phyloP scores from a whole-genome alignment of 768 basidiomycete genomes.

The Russula foetens region DNA sequence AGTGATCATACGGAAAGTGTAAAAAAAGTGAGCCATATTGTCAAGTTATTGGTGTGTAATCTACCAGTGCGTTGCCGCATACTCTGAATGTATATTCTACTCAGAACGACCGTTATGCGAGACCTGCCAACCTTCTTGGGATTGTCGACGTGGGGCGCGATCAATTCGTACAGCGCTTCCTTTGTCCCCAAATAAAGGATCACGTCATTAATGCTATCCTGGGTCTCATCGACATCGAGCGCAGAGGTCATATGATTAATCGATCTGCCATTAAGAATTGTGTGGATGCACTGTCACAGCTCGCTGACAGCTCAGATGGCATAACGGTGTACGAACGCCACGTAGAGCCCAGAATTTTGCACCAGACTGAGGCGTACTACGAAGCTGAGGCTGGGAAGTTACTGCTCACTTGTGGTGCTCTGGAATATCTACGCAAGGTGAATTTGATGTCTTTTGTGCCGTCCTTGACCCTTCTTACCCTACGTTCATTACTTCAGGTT shows the following conservation, averaged over 20 bases:
- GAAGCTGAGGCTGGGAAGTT: slow-evolving; percentile 60
- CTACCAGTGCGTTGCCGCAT: not conserved
- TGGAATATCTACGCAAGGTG: slow-evolving; percentile 76
- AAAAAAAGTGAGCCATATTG: slow-evolving; percentile 78
- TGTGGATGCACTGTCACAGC: slow-evolving; percentile 72
- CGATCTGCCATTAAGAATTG: slow-evolving; percentile 87
- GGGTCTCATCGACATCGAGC: slow-evolving; percentile 80
- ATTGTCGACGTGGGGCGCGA: slow-evolving; percentile 76
- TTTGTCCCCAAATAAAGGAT: slow-evolving; percentile 71
- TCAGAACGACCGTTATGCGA: slow-evolving; percentile 88
- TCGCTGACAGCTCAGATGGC: slow-evolving; percentile 43
- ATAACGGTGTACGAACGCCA: slow-evolving; percentile 71
- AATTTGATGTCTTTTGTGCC: slow-evolving; percentile 28
- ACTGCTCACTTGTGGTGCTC: slow-evolving; percentile 66
- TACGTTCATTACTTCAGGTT: slow-evolving; percentile 40
- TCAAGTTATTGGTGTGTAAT: slow-evolving; percentile 85
- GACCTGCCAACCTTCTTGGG: slow-evolving; percentile 61
- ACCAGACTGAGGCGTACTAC: slow-evolving; percentile 76
- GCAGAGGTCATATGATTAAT: slow-evolving; percentile 84
- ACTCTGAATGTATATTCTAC: slow-evolving; percentile 14
- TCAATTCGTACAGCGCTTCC: slow-evolving; percentile 77
- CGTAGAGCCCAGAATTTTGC: slow-evolving; percentile 75
- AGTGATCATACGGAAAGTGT: slow-evolving; percentile 88
- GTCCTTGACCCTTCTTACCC: not conserved
- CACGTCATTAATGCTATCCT: slow-evolving; percentile 79